Conservation (phyloP, 2,329 filamentous ascomycete genomes). For the Colletotrichum cordylinicola region DNA sequence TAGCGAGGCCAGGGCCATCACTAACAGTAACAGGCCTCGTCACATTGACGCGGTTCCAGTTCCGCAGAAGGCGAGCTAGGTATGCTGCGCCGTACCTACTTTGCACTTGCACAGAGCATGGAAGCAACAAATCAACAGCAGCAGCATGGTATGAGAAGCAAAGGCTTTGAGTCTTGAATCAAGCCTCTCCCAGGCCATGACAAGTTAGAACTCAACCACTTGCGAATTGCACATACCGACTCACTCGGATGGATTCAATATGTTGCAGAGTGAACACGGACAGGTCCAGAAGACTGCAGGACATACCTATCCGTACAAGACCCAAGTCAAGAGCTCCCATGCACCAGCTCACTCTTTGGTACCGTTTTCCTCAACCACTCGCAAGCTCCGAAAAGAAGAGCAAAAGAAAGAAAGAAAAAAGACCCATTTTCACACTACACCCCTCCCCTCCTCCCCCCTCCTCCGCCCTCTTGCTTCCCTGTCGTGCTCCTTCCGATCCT, state of each 20-base stretch:
- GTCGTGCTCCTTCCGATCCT: slow-evolving; percentile 1
- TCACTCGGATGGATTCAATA: not conserved
- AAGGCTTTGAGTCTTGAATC: not conserved
- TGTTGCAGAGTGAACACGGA: not conserved
- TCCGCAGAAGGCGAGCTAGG: not conserved
- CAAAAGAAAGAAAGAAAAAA: not conserved
- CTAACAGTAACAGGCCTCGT: not conserved
- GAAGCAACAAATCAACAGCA: not conserved
- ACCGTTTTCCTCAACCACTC: slow-evolving; percentile 13
- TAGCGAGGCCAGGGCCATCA: not conserved
- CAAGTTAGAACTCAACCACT: not conserved
- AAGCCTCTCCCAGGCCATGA: not conserved
- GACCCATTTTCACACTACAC: not conserved
- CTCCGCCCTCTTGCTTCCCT: not conserved
- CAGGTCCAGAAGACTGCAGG: not conserved
- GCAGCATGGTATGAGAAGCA: not conserved
- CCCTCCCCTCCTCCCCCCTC: not conserved
- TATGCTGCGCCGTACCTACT: not conserved
- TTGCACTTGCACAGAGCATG: not conserved
- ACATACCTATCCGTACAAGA: not conserved
- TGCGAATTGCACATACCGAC: not conserved
- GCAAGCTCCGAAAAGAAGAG: slow-evolving; percentile 19
- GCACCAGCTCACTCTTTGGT: not conserved
- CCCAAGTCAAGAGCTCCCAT: not conserved
- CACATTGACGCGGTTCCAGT: slow-evolving; percentile 7